Evolutionary conservation across 1,139 yeast genomes (phyloP), one percentile per base, ranked within the genome.

Genomic region (Geotrichum macrosporum): DNA sequence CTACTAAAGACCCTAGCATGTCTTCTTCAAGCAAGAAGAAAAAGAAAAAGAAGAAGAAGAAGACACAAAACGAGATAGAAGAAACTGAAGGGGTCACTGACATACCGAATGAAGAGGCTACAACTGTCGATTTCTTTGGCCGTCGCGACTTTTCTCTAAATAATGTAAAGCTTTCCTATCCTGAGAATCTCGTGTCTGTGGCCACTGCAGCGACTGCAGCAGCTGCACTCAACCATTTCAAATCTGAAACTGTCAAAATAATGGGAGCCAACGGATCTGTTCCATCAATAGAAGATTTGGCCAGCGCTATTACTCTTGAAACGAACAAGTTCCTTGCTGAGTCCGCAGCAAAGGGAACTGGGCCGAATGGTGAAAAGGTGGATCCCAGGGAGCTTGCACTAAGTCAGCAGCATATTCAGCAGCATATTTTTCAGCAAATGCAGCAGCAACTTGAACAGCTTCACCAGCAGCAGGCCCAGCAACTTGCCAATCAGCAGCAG

Each of bases 31-130:
- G 31, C 18, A 68, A 68, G 57, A 66, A 64, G 58, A 68, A 66
- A 76, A 75, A 61, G 54, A 82, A 80, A 58, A 83, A 81, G 60
- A 83, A 60, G 94, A 92, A 2, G 84, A 81, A 57, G 84, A 40
- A 35, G 30, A 29, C 43, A 20, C 44, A 47, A 21, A 53, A 58
- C 18, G 52, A 53, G n/a, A 21, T 34, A 57, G 35, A 62, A 57
- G 26, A n/a, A 2, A 18, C 5, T 18, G 29, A 13, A 5, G 39
- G 18, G 10, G 13, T 18, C 13, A 5, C 36, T 15, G 33, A 22
- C 3, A 38, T 41, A 4, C 29, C 32, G 6, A 27, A 12, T 16
- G 15, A 27, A 10, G 46, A 43, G 15, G 33, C 42, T 6, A 21
- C 47, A 8, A 26, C 37, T 15, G 18, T 44, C 31, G 48, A 35